Conservation (phyloP, 352 stramenopile genomes). For the Pythium phragmitis region DNA sequence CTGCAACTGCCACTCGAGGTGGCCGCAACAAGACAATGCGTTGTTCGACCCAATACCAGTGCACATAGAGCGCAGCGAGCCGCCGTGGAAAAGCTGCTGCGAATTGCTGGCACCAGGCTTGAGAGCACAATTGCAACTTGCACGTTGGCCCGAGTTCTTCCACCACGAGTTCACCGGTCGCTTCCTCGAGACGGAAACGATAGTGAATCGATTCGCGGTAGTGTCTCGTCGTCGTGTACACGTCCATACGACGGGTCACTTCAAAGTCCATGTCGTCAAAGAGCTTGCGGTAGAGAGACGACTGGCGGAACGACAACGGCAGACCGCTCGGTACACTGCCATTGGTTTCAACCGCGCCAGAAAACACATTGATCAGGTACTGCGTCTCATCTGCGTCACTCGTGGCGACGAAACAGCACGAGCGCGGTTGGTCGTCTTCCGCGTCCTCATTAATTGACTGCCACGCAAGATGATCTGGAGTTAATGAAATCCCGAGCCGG, state of each 20-base stretch:
- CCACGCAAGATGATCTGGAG: constrained; percentile 30
- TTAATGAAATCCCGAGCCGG: background rate
- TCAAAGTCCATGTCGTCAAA: constrained; percentile 58
- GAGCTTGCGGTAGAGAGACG: constrained; percentile 33
- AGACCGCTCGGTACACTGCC: constrained; percentile 40
- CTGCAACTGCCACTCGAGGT: background rate
- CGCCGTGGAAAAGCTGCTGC: constrained; percentile 25
- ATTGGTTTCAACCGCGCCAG: constrained; percentile 40
- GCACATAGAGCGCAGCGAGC: constrained; percentile 36
- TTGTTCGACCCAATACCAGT: constrained; percentile 52
- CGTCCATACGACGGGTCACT: constrained; percentile 30
- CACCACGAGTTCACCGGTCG: constrained; percentile 28
- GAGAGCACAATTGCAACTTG: constrained; percentile 37
- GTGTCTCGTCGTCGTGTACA: constrained; percentile 32
- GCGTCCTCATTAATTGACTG: background rate
- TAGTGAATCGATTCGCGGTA: constrained; percentile 29
- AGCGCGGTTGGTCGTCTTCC: background rate
- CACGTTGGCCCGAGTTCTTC: constrained; percentile 28
- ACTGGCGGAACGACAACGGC: constrained; percentile 31
- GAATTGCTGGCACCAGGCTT: constrained; percentile 32
- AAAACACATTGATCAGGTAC: constrained; percentile 55
- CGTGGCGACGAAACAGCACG: constrained; percentile 35
- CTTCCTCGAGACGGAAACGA: constrained; percentile 32
- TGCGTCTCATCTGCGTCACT: constrained; percentile 19
- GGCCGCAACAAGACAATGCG: constrained; percentile 40